Percentiles rank a stretch among this genome's conserved stretches.
These are phyloP conservation scores for Sporothrix mexicana DNA, from an alignment of 2,329 filamentous ascomycete species.

Conservation along the genomic window DNA sequence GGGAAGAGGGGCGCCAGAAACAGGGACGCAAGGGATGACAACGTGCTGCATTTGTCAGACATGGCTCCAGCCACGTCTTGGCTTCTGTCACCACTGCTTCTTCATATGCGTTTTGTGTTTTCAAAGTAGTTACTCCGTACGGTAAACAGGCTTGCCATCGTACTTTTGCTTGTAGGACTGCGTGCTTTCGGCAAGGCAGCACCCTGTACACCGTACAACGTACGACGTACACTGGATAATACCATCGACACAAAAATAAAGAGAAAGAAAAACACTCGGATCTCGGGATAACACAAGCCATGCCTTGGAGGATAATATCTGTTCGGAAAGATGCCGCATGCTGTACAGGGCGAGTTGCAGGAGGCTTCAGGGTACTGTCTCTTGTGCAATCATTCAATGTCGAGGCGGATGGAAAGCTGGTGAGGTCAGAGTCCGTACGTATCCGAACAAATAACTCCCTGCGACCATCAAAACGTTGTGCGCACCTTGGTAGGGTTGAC, in stretches of 20 bases:
- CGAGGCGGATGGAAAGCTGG: not conserved
- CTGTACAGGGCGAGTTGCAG: not conserved
- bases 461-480: not conserved
- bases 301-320: no score
- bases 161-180: not conserved
- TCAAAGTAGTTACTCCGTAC: not conserved
- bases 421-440: not conserved
- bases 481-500: not conserved
- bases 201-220: not conserved
- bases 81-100: not conserved
- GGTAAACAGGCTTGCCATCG: not conserved
- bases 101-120: no score
- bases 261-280: not conserved
- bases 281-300: not conserved
- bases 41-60: conserved; percentile 26
- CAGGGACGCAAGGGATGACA: conserved; percentile 27
- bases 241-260: not conserved
- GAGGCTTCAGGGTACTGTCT: not conserved
- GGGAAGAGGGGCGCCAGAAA: not conserved
- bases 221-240: no score
- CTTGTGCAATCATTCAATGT: not conserved
- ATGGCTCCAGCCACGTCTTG: not conserved
- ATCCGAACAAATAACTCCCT: not conserved
- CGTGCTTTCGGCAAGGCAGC: conserved; percentile 11
- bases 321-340: conserved; percentile 14